Conservation (phyloP, 129 eudicot genomes). For the Escallonia rubra region DNA sequence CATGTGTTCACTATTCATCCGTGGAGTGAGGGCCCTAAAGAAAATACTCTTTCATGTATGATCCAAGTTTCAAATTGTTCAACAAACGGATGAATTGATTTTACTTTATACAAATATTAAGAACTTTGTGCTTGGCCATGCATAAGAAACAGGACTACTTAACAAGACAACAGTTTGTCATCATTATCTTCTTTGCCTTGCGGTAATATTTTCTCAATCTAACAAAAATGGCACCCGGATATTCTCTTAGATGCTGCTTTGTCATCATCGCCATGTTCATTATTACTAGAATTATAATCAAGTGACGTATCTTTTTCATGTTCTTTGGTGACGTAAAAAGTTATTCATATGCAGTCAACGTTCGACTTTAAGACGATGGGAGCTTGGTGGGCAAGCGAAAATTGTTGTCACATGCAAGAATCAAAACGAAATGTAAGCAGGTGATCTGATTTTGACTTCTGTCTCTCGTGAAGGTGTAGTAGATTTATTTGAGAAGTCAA, state of each 20-base stretch:
- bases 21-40: too few species aligned
- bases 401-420: slow-evolving; percentile 91
- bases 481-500: background rate
- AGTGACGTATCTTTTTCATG: background rate
- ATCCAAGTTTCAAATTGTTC: too few species aligned
- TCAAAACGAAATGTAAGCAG: slow-evolving; percentile 97
- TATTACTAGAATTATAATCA: background rate
- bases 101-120: too few species aligned
- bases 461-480: background rate
- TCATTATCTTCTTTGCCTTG: background rate
- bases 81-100: too few species aligned
- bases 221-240: background rate
- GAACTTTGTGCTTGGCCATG: too few species aligned
- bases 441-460: slow-evolving; percentile 6
- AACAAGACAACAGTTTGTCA: background rate
- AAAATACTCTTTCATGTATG: too few species aligned
- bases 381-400: slow-evolving; percentile 84
- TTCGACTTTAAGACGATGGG: slow-evolving; percentile 80
- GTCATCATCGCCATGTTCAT: background rate
- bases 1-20: too few species aligned
- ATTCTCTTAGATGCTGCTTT: background rate
- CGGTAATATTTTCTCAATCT: background rate
- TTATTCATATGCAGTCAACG: slow-evolving; percentile 41
- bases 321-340: background rate
- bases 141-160: too few species aligned